A percentile compares a stretch with the other conserved stretches of the same genome.
Evolutionary conservation across 345 rosid genomes (phyloP).

Genomic region (Psidium friedrichsthalianum): DNA sequence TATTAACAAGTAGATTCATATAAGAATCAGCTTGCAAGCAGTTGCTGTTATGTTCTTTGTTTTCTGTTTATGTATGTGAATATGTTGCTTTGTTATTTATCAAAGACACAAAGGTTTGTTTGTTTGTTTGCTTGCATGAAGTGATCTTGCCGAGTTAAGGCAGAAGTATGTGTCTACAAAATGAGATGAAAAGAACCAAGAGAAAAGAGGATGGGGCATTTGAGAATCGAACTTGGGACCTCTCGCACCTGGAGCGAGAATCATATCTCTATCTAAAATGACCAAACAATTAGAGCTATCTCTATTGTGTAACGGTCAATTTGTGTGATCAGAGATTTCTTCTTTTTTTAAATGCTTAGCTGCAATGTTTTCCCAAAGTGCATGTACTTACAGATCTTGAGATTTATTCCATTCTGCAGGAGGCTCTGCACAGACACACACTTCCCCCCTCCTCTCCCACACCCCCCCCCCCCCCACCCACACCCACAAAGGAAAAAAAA

Average conservation of each 20-base stretch:
- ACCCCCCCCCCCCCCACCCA: no score
- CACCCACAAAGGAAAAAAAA: no score
- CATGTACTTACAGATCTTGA: not conserved
- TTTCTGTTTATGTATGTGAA: not conserved
- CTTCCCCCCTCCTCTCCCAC: no score
- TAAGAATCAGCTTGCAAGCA: not conserved
- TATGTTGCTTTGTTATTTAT: not conserved
- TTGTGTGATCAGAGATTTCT: not conserved
- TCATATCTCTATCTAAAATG: conserved; percentile 41
- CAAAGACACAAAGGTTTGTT: not conserved
- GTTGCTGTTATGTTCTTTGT: not conserved
- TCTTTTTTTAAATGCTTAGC: not conserved
- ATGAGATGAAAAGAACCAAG: not conserved
- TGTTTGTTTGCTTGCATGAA: not conserved
- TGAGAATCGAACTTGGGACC: conserved; percentile 24
- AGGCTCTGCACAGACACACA: not conserved
- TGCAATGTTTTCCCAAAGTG: not conserved
- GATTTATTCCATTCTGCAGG: not conserved
- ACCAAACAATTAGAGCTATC: not conserved
- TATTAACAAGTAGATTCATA: not conserved
- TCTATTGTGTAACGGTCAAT: not conserved
- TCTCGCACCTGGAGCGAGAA: conserved; percentile 83
- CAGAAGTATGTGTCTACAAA: not conserved
- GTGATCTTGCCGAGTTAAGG: not conserved
- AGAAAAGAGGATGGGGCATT: not conserved